Evolutionary conservation across 106 monocot species (phyloP).

Genomic region (Dendrobium nobile): DNA sequence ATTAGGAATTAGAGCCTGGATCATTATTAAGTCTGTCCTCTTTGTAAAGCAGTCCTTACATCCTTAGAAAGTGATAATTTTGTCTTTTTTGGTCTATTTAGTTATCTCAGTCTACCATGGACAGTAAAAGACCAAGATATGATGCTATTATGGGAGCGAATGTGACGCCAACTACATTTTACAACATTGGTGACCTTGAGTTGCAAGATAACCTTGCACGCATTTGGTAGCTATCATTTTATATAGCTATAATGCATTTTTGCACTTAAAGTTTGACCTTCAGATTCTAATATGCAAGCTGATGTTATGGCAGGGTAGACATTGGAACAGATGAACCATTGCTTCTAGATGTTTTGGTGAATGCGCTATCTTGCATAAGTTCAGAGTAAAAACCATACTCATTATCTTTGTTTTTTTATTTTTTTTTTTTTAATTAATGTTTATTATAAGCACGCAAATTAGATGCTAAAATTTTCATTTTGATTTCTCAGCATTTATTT

Average conservation of each 20-base stretch:
- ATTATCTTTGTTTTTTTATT: background rate
- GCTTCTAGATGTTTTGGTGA: conserved; percentile 76
- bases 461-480: background rate
- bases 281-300: background rate
- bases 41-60: background rate
- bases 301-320: no score
- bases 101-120: conserved; percentile 76
- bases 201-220: conserved; percentile 91
- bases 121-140: conserved; percentile 79
- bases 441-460: background rate
- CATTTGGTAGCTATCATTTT: conserved; percentile 50
- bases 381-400: conserved; percentile 49
- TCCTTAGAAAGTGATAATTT: background rate
- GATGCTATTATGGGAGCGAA: conserved; percentile 92
- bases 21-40: no score
- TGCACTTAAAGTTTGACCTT: background rate
- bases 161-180: conserved; percentile 78
- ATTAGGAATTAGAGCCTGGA: no score
- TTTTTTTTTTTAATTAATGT: no score
- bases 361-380: conserved; percentile 65
- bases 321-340: conserved; percentile 84
- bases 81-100: conserved; percentile 14
- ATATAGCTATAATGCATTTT: background rate
- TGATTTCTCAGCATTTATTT: background rate
- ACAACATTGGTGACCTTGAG: conserved; percentile 91